Percentiles rank a stretch among this genome's conserved stretches.
Evolutionary conservation across 2,329 filamentous ascomycete genomes (phyloP).

Genomic region (Fusarium torreyae): DNA sequence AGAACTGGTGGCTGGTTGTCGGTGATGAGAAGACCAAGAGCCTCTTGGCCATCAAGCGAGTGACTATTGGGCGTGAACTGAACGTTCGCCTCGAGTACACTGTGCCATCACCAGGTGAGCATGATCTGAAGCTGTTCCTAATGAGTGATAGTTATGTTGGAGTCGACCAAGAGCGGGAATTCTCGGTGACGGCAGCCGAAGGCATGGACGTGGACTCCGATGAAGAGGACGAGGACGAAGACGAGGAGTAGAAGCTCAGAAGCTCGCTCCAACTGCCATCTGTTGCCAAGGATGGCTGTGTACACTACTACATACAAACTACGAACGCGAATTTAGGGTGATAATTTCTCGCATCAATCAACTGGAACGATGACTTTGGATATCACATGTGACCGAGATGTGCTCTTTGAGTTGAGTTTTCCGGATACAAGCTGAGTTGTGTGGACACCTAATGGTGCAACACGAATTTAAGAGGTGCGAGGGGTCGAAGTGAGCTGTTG

Average conservation of each 20-base stretch:
- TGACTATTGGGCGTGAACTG: conserved; percentile 85
- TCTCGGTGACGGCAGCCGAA: conserved; percentile 87
- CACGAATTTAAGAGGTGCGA: conserved; percentile 49
- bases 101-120: conserved; percentile 85
- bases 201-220: conserved; percentile 96
- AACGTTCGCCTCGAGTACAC: conserved; percentile 89
- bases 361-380: conserved; percentile 31
- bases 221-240: conserved; percentile 79
- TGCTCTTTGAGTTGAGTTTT: conserved; percentile 50
- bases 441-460: conserved; percentile 49
- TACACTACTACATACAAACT: conserved; percentile 53
- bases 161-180: conserved; percentile 94
- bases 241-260: conserved; percentile 47
- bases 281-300: conserved; percentile 47
- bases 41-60: conserved; percentile 92
- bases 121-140: conserved; percentile 90
- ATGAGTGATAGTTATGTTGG: conserved; percentile 99
- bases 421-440: conserved; percentile 51
- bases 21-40: conserved; percentile 92
- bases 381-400: conserved; percentile 43
- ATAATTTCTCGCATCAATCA: conserved; percentile 46
- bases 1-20: conserved; percentile 99
- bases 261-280: conserved; percentile 34
- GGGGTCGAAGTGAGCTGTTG: conserved; percentile 36
- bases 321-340: conserved; percentile 50